A percentile compares a stretch with the other conserved stretches of the same genome.
phyloP scores from a whole-genome alignment of 371 early-diverging fungal species.

The Haplosporangium sp. region DNA sequence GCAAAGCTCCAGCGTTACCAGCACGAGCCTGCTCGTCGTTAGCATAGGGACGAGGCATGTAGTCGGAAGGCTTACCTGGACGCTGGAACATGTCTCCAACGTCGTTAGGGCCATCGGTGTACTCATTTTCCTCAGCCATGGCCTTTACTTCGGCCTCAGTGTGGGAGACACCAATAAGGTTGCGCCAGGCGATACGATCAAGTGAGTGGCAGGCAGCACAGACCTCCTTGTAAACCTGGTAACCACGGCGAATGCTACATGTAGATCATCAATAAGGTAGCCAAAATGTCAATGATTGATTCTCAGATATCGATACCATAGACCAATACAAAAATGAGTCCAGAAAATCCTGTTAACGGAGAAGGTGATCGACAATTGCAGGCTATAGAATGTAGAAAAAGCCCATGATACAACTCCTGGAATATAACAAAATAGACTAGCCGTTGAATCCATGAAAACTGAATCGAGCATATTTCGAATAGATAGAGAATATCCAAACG shows the following conservation, averaged over 20 bases:
- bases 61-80: constrained; percentile 97
- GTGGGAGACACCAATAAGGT: constrained; percentile 90
- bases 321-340: neutral
- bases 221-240: constrained; percentile 98
- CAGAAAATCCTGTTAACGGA: neutral
- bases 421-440: too few relatives aligned
- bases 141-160: constrained; percentile 93
- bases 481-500: neutral
- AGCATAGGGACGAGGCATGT: constrained; percentile 93
- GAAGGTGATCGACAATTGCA: neutral
- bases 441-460: neutral
- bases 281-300: constrained; percentile 9
- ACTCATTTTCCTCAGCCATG: constrained; percentile 94
- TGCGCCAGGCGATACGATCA: constrained; percentile 93
- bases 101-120: constrained; percentile 95
- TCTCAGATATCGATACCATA: neutral
- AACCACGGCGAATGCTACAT: constrained; percentile 95
- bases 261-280: neutral
- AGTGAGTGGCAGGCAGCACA: constrained; percentile 98
- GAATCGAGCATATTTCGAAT: neutral
- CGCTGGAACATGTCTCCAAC: constrained; percentile 93
- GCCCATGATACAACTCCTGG: too few relatives aligned
- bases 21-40: constrained; percentile 98
- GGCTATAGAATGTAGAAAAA: too few relatives aligned
- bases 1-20: constrained; percentile 95